These are phyloP conservation scores for Dactylorhiza incarnata DNA, from an alignment of 106 monocot genomes.

Conservation along the genomic window DNA sequence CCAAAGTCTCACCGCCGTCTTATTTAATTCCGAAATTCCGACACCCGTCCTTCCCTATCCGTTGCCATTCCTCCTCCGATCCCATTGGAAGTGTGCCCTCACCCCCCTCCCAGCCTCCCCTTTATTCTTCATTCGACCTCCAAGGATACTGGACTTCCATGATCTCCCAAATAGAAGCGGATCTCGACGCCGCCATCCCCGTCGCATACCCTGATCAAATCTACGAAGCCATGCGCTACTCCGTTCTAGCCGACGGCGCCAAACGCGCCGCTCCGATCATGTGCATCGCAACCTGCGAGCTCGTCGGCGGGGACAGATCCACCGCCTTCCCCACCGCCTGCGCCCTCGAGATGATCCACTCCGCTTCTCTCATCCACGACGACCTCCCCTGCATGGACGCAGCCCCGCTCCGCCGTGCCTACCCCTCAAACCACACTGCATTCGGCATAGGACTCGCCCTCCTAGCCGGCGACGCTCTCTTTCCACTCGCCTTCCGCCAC, in stretches of 20 bases:
- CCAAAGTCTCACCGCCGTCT: not conserved
- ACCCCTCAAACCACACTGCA: conserved; percentile 49
- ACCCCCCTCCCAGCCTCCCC: conserved; percentile 2
- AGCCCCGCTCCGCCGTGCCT: conserved; percentile 48
- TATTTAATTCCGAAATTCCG: not conserved
- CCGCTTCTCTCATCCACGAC: conserved; percentile 85
- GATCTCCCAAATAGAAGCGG: conserved; percentile 40
- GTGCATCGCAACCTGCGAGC: conserved; percentile 71
- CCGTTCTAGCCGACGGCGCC: conserved; percentile 51
- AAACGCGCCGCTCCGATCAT: conserved; percentile 65
- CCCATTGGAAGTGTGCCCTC: not conserved
- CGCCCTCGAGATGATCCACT: conserved; percentile 86
- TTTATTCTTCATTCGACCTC: conserved; percentile 44
- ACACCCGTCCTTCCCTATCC: not conserved
- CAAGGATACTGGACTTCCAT: conserved; percentile 60
- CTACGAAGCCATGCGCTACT: conserved; percentile 68
- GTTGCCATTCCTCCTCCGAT: not conserved
- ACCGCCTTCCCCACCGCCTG: conserved; percentile 59
- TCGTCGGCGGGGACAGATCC: conserved; percentile 32
- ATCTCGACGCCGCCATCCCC: conserved; percentile 54
- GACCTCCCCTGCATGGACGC: conserved; percentile 90
- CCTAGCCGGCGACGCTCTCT: conserved; percentile 79
- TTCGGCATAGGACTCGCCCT: conserved; percentile 58
- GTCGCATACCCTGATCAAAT: conserved; percentile 44
- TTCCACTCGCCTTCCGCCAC: conserved; percentile 58